A percentile compares a stretch with the other conserved stretches of the same genome.
phyloP scores from a whole-genome alignment of 2,329 filamentous ascomycete species.

The Chaetomiaceae sp. region DNA sequence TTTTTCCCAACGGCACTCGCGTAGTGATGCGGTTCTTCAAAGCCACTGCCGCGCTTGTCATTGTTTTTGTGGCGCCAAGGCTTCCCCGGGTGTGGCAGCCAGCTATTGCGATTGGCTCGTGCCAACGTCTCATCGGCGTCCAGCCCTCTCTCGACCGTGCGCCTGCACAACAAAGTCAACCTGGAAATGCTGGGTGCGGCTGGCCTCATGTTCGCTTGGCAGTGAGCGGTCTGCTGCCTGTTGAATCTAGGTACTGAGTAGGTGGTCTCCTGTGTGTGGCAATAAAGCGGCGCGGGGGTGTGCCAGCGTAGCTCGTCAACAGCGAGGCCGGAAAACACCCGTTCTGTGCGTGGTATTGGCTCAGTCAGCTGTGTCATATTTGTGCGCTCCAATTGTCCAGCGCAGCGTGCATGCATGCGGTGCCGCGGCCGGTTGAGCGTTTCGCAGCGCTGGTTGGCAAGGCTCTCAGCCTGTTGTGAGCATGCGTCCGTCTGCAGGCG shows the following conservation, averaged over 20 bases:
- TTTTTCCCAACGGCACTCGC: background rate
- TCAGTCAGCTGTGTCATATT: background rate
- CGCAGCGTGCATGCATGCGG: slow-evolving; percentile 6
- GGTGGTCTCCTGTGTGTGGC: too few species aligned
- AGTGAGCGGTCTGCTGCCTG: background rate
- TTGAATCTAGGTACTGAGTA: too few species aligned
- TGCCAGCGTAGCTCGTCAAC: too few species aligned
- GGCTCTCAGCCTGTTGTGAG: slow-evolving; percentile 8
- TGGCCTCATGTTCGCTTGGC: background rate
- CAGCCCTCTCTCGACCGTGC: slow-evolving; percentile 4
- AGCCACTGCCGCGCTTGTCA: background rate
- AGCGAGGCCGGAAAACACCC: too few species aligned
- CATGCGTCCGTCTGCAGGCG: slow-evolving; percentile 16
- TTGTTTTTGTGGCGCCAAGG: too few species aligned
- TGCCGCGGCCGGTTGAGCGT: background rate
- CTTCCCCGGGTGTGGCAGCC: slow-evolving; percentile 1
- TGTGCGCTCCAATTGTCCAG: background rate
- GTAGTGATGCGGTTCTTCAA: background rate
- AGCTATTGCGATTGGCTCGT: background rate
- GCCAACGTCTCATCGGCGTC: slow-evolving; percentile 13
- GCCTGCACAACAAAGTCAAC: slow-evolving; percentile 1
- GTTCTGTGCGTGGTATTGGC: slow-evolving; percentile 4
- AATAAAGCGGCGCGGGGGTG: too few species aligned
- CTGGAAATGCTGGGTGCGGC: background rate
- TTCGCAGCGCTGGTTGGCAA: slow-evolving; percentile 11